Evolutionary conservation across 306 rosid genomes (phyloP).

Genomic region (Calophaca sinica): DNA sequence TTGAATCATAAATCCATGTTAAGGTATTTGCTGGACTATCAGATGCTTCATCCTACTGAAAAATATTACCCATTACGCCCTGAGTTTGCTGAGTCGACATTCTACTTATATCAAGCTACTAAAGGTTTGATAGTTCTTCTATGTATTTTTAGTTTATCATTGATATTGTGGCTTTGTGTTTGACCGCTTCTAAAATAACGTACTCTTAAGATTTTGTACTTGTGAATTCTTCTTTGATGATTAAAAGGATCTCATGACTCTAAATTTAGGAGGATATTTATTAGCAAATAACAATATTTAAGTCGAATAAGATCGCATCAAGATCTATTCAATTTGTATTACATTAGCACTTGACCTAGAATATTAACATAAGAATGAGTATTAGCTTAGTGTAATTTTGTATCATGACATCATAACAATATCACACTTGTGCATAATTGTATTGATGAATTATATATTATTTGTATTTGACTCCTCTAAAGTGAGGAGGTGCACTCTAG

Average conservation of each 20-base stretch:
- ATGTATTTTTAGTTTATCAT: conserved; percentile 21
- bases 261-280: conserved; percentile 14
- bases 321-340: conserved; percentile 24
- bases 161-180: neutral
- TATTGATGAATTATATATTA: conserved; percentile 5
- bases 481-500: conserved; percentile 11
- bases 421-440: neutral
- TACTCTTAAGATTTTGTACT: conserved; percentile 31
- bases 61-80: conserved; percentile 96
- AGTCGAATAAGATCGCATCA: conserved; percentile 17
- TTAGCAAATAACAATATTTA: conserved; percentile 14
- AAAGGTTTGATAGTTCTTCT: conserved; percentile 67
- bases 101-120: conserved; percentile 96
- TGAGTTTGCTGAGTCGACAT: conserved; percentile 97
- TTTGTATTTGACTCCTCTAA: conserved; percentile 24
- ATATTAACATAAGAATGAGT: neutral
- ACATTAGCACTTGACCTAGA: conserved; percentile 22
- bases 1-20: conserved; percentile 50
- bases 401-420: conserved; percentile 21
- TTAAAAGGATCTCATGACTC: conserved; percentile 13
- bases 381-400: conserved; percentile 4
- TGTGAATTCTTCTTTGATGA: conserved; percentile 21
- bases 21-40: conserved; percentile 96
- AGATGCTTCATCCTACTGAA: conserved; percentile 95
- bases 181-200: neutral